phyloP scores from a whole-genome alignment of 805 yeast species.

The Teunomyces gatunensis region DNA sequence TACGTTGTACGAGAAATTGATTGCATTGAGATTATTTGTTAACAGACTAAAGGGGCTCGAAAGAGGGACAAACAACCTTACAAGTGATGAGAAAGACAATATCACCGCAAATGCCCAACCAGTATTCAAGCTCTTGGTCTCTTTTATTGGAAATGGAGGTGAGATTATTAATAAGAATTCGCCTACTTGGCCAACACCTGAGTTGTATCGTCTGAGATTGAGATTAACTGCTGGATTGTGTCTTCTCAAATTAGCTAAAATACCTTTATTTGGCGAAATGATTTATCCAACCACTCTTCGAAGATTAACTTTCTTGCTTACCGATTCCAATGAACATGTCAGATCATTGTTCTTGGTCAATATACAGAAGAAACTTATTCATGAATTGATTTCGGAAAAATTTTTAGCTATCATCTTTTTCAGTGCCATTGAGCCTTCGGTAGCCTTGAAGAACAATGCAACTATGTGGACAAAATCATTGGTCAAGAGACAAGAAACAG shows the following conservation, averaged over 20 bases:
- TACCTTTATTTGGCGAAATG: constrained; percentile 48
- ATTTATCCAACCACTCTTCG: constrained; percentile 53
- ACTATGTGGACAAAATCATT: constrained; percentile 73
- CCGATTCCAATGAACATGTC: constrained; percentile 62
- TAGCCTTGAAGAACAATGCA: constrained; percentile 45
- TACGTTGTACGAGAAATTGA: constrained; percentile 46
- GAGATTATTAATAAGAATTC: constrained; percentile 56
- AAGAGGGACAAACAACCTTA: constrained; percentile 14
- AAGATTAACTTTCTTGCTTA: constrained; percentile 55
- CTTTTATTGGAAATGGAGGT: constrained; percentile 73
- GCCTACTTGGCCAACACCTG: constrained; percentile 59
- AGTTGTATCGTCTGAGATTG: constrained; percentile 54
- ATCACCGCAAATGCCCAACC: constrained; percentile 52
- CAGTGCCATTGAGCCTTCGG: constrained; percentile 72
- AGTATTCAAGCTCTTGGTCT: constrained; percentile 61
- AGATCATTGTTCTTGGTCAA: constrained; percentile 50
- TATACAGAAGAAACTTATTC: constrained; percentile 51
- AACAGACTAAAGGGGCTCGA: constrained; percentile 48
- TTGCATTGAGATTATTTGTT: constrained; percentile 54
- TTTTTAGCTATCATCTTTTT: constrained; percentile 69
- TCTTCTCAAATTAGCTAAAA: constrained; percentile 61
- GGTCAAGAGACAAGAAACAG: constrained; percentile 34
- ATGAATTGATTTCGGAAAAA: constrained; percentile 56
- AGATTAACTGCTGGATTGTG: constrained; percentile 67
- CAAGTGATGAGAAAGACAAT: constrained; percentile 25